Percentiles rank a stretch among this genome's conserved stretches.
Conservation (phyloP, 768 basidiomycete species). For the Boletus rubroflammeus region DNA sequence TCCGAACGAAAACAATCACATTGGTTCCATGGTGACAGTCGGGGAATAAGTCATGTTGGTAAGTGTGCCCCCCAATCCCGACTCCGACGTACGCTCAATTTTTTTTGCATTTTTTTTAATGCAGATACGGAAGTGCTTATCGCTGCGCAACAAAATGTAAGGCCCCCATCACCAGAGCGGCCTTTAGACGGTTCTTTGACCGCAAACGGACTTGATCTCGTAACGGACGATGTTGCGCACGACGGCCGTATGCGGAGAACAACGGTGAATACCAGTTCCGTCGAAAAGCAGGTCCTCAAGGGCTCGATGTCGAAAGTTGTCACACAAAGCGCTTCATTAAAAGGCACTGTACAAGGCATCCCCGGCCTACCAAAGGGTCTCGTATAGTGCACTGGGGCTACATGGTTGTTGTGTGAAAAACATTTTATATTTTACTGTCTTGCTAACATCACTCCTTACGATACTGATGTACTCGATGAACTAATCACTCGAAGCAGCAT, state of each 20-base stretch:
- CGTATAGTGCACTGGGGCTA: background rate
- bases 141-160: slow-evolving; percentile 15
- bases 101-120: slow-evolving; percentile 1
- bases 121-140: slow-evolving; percentile 25
- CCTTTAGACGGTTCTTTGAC: slow-evolving; percentile 25
- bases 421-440: slow-evolving; percentile 12
- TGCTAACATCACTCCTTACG: slow-evolving; percentile 9
- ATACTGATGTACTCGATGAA: slow-evolving; percentile 11
- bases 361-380: slow-evolving; percentile 14
- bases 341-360: slow-evolving; percentile 5
- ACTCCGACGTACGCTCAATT: slow-evolving; percentile 2
- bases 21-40: slow-evolving; percentile 59
- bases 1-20: slow-evolving; percentile 50
- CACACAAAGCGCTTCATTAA: slow-evolving; percentile 23
- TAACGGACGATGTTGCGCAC: slow-evolving; percentile 34
- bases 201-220: slow-evolving; percentile 38
- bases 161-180: slow-evolving; percentile 24
- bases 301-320: slow-evolving; percentile 54
- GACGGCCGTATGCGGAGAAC: slow-evolving; percentile 42
- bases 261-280: slow-evolving; percentile 33
- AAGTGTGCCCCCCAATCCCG: slow-evolving; percentile 15
- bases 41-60: slow-evolving; percentile 57
- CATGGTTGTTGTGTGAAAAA: slow-evolving; percentile 7
- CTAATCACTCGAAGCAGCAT: slow-evolving; percentile 5
- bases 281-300: slow-evolving; percentile 51